phyloP scores from a whole-genome alignment of 495 filamentous ascomycete species.

The Aspergillus avenaceus region DNA sequence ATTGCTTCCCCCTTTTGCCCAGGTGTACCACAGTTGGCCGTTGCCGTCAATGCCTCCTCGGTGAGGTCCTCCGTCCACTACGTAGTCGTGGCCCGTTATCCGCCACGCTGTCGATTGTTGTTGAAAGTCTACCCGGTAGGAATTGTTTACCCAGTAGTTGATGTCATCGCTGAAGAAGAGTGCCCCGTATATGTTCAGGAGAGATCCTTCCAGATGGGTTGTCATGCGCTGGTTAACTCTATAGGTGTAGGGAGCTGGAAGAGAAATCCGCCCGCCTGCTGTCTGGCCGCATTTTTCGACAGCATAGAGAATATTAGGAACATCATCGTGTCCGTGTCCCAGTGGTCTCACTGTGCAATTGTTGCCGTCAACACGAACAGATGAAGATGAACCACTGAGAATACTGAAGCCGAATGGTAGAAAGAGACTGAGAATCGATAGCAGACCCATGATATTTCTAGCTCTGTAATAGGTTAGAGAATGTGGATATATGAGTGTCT shows the following conservation, averaged over 20 bases:
- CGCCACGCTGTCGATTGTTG: slow-evolving; percentile 44
- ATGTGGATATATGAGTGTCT: no score
- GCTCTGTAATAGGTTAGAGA: no score
- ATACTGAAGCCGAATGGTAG: not conserved
- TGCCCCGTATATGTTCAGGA: slow-evolving; percentile 34
- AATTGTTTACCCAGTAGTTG: slow-evolving; percentile 41
- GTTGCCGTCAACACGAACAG: not conserved
- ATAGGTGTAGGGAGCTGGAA: slow-evolving; percentile 32
- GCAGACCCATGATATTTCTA: no score
- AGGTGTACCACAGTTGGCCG: slow-evolving; percentile 44
- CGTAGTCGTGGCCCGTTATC: slow-evolving; percentile 40
- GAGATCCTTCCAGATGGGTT: slow-evolving; percentile 36
- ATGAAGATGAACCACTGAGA: not conserved
- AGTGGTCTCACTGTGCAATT: not conserved
- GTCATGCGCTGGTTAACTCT: slow-evolving; percentile 39
- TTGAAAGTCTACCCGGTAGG: slow-evolving; percentile 40
- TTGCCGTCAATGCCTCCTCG: slow-evolving; percentile 46
- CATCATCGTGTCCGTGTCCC: slow-evolving; percentile 23
- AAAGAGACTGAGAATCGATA: no score
- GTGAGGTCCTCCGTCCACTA: slow-evolving; percentile 26
- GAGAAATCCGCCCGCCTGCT: slow-evolving; percentile 30
- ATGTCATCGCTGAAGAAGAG: slow-evolving; percentile 38
- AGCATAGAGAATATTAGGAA: slow-evolving; percentile 37
- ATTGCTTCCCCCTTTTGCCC: slow-evolving; percentile 26
- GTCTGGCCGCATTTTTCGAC: slow-evolving; percentile 33